Evolutionary conservation across 306 rosid species (phyloP), one percentile per base, ranked within the genome.

Genomic region (Malus asiatica): DNA sequence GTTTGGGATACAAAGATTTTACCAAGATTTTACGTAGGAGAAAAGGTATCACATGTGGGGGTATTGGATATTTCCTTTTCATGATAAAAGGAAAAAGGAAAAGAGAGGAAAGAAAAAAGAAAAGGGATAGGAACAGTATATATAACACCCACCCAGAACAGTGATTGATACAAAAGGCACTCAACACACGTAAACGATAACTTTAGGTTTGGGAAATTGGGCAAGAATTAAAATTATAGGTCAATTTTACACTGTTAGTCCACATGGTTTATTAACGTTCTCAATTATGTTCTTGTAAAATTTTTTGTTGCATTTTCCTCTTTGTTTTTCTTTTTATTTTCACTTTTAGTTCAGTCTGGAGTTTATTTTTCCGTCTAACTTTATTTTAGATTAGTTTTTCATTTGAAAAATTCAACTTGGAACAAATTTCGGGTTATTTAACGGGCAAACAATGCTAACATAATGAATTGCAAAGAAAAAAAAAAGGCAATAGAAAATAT

Each of bases 201-300:
- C 66, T 62, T 45, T 12, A 45, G 22, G 46, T 62, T 58, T 74
- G 77, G 61, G 77, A 45, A 74, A 74, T 74, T 8, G 70, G 61
- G 44, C 25, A 40, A 30, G 40, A 4, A 66, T 20, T 73, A 23
- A 35, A 48, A 20, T 72, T 57, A 1, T 72, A 67, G 20, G 32
- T 67, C 19, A 3, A 51, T 11, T 40, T 22, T 22, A 10, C 45
- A 42, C 11, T 42, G 12, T 42, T 42, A 9, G 11, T 42, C 12
- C 6, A 48, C 16, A 13, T 46, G 14, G 16, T 48, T 44, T 48
- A 48, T 48, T 48, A 0, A 14, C 7, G 4, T 48, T 48, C 18
- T 48, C 19, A 48, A 13, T 1, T 46, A 4, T 16, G 16, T 46
- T 46, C 2, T 46, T 4, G 16, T 14, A 46, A 46, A 46, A 1